phyloP scores from a whole-genome alignment of 495 filamentous ascomycete genomes.

The Corynascus novoguineensis region DNA sequence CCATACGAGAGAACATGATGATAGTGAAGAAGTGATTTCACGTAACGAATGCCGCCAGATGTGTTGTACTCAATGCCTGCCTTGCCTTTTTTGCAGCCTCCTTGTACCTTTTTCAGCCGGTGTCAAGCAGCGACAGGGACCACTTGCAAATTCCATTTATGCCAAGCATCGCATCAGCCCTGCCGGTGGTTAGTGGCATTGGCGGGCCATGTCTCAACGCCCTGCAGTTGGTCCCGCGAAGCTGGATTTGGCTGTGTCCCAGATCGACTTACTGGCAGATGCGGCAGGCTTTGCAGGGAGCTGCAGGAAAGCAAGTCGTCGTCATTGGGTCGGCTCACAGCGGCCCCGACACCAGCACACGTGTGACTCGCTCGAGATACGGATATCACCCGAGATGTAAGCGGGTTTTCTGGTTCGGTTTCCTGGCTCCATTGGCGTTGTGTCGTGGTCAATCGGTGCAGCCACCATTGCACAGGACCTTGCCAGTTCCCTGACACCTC shows the following conservation, averaged over 20 bases:
- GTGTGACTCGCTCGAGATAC: not conserved
- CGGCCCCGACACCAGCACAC: not conserved
- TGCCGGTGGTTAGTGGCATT: not conserved
- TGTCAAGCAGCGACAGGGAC: not conserved
- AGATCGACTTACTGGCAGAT: constrained; percentile 3
- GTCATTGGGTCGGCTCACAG: not conserved
- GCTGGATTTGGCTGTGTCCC: constrained; percentile 3
- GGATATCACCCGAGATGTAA: not conserved
- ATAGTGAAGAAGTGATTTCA: no score
- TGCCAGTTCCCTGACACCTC: not conserved
- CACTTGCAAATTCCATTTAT: not conserved
- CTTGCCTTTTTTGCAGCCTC: no score
- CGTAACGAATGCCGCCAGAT: no score
- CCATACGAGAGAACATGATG: no score
- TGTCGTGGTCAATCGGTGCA: not conserved
- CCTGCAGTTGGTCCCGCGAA: not conserved
- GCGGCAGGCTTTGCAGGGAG: not conserved
- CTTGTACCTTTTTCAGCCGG: no score
- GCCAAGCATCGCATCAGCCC: not conserved
- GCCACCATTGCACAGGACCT: not conserved
- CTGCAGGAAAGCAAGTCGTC: not conserved
- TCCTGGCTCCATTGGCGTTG: not conserved
- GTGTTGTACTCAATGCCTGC: no score
- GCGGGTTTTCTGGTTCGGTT: not conserved
- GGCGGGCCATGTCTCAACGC: constrained; percentile 1